Evolutionary conservation across 768 basidiomycete genomes (phyloP), one percentile per base, ranked within the genome.

Genomic region (Cystofilobasidium ferigula): DNA sequence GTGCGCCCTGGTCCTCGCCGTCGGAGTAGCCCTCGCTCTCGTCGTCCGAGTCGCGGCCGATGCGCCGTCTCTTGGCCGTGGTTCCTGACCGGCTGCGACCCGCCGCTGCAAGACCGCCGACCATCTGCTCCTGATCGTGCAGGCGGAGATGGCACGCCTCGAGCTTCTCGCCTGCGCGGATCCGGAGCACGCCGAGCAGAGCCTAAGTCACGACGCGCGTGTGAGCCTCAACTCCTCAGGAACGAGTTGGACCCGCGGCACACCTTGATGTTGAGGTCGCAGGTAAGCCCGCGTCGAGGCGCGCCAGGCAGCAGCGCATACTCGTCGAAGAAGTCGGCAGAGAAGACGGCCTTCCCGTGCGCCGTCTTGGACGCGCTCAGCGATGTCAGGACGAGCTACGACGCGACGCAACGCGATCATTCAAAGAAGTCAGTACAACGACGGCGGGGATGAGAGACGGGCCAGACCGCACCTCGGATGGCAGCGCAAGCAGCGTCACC

Each of bases 221-320:
- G 38, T 40, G 38, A 16, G 8, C 8, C 16, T 40, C 8, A 40
- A 8, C 38, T 40, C 38, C 38, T 16, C 38, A 16, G 38, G 38
- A 9, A 40, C 38, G 45, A 24, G 45, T 4, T 22, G 42, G 14
- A 43, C 5, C 42, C 8, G 5, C 12, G 6, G 7, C 45, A 8
- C 45, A 24, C 45, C 45, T 54, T 54, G 51, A 54, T 12, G 51
- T 54, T 54, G 28, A 54, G 30, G 20, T 54, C 51, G 26, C 28
- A 28, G 3, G 51, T 54, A 5, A 54, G 4, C 28, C 51, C 51
- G 18, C 16, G 3, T 6, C 28, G 26, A 2, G 51, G 28, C 12
- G 30, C 30, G 28, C 26, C 12, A 8, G 28, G 1, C 5, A 20
- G 13, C 2, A 54, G 30, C 4, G 7, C 20, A 6, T 32, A 54